These are phyloP conservation scores for Populus nigra DNA, from an alignment of 345 rosid species.

Conservation along the genomic window DNA sequence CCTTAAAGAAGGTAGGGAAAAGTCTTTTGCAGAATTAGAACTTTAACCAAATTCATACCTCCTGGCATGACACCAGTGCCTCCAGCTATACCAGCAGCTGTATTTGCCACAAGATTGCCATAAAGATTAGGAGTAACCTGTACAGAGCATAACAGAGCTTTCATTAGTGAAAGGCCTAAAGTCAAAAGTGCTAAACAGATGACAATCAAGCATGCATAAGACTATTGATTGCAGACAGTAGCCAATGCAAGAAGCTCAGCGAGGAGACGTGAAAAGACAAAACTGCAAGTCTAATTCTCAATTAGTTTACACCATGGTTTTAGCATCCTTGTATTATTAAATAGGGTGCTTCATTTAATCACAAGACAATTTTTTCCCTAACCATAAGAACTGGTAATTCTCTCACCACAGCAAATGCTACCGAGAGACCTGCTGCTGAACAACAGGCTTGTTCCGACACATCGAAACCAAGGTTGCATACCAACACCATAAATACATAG, in stretches of 20 bases:
- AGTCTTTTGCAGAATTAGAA: not conserved
- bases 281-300: not conserved
- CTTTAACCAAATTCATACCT: conserved; percentile 40
- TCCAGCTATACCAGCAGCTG: conserved; percentile 93
- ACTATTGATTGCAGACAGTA: not conserved
- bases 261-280: not conserved
- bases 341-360: too few species aligned
- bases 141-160: not conserved
- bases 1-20: not conserved
- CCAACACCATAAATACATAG: not conserved
- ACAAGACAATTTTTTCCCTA: not conserved
- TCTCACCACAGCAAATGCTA: not conserved
- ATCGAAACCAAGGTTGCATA: not conserved
- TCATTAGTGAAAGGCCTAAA: not conserved
- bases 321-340: not conserved
- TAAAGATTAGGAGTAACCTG: conserved; percentile 95
- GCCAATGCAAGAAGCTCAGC: not conserved
- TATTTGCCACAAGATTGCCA: conserved; percentile 84
- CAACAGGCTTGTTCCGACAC: not conserved
- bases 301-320: too few species aligned
- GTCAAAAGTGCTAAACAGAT: not conserved
- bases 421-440: not conserved
- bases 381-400: not conserved
- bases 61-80: conserved; percentile 99
- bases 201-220: not conserved